Percentiles rank a stretch among this genome's conserved stretches.
Evolutionary conservation across 2,329 filamentous ascomycete genomes (phyloP).

Genomic region (Eutypa lata): DNA sequence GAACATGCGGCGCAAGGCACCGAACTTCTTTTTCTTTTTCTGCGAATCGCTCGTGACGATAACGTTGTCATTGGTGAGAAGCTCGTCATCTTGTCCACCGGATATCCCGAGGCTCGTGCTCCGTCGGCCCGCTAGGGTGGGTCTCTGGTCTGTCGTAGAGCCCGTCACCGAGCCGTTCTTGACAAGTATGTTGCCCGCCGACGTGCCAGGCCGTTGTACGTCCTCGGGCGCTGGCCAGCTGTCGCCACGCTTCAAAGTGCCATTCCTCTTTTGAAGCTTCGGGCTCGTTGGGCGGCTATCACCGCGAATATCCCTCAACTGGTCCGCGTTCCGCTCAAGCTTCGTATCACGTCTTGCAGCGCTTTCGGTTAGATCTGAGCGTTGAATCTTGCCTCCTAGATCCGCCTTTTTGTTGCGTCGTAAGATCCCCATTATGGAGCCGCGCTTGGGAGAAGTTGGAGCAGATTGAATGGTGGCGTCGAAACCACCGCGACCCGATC

Average conservation of each 20-base stretch:
- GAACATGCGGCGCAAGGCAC: conserved; percentile 53
- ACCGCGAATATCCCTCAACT: conserved; percentile 46
- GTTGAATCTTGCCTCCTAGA: conserved; percentile 49
- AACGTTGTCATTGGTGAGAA: conserved; percentile 5
- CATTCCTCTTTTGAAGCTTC: conserved; percentile 44
- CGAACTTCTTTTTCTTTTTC: conserved; percentile 52
- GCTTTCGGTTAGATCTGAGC: conserved; percentile 51
- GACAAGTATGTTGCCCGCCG: conserved; percentile 23
- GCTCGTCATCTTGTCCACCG: conserved; percentile 15
- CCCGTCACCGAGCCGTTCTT: conserved; percentile 9
- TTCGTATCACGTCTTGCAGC: conserved; percentile 60
- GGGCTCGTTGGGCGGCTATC: conserved; percentile 37
- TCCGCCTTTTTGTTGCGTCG: conserved; percentile 60
- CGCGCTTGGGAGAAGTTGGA: conserved; percentile 26
- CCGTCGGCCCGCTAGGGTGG: conserved; percentile 16
- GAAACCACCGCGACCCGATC: conserved; percentile 23
- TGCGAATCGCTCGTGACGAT: conserved; percentile 28
- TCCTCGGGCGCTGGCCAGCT: conserved; percentile 47
- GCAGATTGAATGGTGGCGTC: conserved; percentile 1
- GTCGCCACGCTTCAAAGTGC: conserved; percentile 32
- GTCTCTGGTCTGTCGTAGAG: conserved; percentile 7
- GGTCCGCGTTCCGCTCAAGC: conserved; percentile 55
- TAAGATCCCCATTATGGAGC: conserved; percentile 56
- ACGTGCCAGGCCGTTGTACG: conserved; percentile 22
- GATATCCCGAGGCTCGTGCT: conserved; percentile 25